phyloP scores from a whole-genome alignment of 2,329 filamentous ascomycete species.

The Chrysoporthe austroafricana region DNA sequence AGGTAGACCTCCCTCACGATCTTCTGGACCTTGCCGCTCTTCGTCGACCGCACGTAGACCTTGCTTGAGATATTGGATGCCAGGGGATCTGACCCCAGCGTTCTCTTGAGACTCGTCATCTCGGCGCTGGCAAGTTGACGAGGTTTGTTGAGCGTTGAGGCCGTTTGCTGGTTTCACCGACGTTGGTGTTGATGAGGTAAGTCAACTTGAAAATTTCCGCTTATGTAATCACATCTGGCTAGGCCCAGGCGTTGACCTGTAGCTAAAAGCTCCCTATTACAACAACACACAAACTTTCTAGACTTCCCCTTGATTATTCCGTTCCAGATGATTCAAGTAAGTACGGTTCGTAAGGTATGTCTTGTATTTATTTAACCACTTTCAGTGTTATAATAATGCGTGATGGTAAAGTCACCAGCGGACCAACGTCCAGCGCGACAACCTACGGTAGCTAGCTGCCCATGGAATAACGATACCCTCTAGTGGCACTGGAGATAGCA shows the following conservation, averaged over 20 bases:
- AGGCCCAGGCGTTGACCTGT: not conserved
- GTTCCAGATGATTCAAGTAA: too few species aligned
- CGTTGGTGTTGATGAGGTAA: constrained; percentile 16
- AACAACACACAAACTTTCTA: too few species aligned
- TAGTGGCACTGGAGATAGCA: too few species aligned
- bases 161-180: constrained; percentile 6
- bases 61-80: constrained; percentile 88
- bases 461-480: too few species aligned
- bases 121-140: constrained; percentile 7
- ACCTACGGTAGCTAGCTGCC: too few species aligned
- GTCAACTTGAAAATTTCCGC: constrained; percentile 10
- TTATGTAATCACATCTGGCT: not conserved
- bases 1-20: constrained; percentile 97
- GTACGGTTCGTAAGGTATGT: too few species aligned
- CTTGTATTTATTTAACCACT: too few species aligned
- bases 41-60: constrained; percentile 91
- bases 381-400: too few species aligned
- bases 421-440: too few species aligned
- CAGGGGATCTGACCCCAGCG: constrained; percentile 54
- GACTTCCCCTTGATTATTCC: too few species aligned
- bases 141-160: constrained; percentile 5
- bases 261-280: too few species aligned
- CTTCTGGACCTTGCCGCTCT: constrained; percentile 97
- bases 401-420: too few species aligned
- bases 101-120: constrained; percentile 70